phyloP scores from a whole-genome alignment of 768 basidiomycete genomes.

The Tubosaeta sp. region DNA sequence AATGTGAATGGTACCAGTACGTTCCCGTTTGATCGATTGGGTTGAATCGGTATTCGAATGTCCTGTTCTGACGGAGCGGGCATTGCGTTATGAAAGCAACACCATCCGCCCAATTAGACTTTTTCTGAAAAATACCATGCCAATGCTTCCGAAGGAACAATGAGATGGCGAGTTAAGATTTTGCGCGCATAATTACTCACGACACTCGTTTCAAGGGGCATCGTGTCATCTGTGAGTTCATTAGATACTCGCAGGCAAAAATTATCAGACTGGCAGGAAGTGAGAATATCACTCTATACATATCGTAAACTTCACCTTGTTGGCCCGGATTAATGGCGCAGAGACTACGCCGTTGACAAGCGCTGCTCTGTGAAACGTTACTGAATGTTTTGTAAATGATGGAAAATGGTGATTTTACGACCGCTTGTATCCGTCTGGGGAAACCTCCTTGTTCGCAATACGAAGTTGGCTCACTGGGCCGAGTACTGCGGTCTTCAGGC shows the following conservation, averaged over 20 bases:
- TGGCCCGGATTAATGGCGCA: conserved; percentile 39
- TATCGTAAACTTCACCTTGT: conserved; percentile 25
- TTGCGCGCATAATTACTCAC: conserved; percentile 14
- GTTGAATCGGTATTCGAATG: conserved; percentile 35
- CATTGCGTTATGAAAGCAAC: conserved; percentile 37
- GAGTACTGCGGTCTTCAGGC: no score
- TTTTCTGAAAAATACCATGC: conserved; percentile 25
- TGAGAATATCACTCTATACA: not conserved
- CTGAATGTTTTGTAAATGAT: not conserved
- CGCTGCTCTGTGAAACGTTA: conserved; percentile 26
- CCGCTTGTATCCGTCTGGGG: conserved; percentile 42
- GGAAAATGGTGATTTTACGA: conserved; percentile 19
- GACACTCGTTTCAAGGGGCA: conserved; percentile 44
- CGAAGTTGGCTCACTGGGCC: conserved; percentile 12
- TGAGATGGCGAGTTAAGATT: conserved; percentile 11
- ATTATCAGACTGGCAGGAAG: conserved; percentile 27
- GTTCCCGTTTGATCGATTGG: conserved; percentile 33
- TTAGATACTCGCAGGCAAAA: conserved; percentile 43
- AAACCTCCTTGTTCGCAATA: conserved; percentile 35
- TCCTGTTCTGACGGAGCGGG: conserved; percentile 32
- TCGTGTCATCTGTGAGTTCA: conserved; percentile 39
- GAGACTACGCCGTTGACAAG: conserved; percentile 39
- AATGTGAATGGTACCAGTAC: conserved; percentile 42
- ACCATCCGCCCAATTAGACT: conserved; percentile 27
- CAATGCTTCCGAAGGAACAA: conserved; percentile 20